These are phyloP conservation scores for Phytophthora brassicae DNA, from an alignment of 352 stramenopile genomes.

Conservation along the genomic window DNA sequence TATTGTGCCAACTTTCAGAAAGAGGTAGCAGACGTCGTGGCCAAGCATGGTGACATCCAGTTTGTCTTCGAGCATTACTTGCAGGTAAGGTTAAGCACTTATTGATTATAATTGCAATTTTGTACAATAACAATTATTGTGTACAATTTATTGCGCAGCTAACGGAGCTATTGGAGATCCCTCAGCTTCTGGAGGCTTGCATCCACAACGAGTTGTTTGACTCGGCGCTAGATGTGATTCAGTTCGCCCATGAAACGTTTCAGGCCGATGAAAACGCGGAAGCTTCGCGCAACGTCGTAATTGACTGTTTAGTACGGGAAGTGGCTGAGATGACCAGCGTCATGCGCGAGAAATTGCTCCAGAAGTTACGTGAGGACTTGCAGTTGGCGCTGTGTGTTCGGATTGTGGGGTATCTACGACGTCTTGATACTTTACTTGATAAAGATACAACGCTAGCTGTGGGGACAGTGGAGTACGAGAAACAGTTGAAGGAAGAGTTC, in stretches of 20 bases:
- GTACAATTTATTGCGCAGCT: constrained; percentile 54
- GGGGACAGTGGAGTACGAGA: constrained; percentile 65
- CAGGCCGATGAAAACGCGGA: constrained; percentile 29
- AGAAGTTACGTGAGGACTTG: constrained; percentile 83
- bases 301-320: constrained; percentile 66
- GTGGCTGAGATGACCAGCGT: constrained; percentile 62
- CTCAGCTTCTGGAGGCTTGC: constrained; percentile 96
- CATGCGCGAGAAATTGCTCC: constrained; percentile 75
- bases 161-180: constrained; percentile 97
- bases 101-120: too few species aligned
- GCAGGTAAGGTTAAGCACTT: constrained; percentile 36
- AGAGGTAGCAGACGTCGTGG: constrained; percentile 57
- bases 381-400: constrained; percentile 80
- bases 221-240: constrained; percentile 94
- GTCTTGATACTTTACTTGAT: constrained; percentile 55
- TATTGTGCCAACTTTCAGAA: constrained; percentile 55
- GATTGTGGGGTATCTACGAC: constrained; percentile 76
- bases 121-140: constrained; percentile 4
- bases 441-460: constrained; percentile 19
- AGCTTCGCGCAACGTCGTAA: constrained; percentile 53
- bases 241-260: constrained; percentile 87
- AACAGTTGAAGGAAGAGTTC: constrained; percentile 86
- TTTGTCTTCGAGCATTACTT: constrained; percentile 92
- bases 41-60: constrained; percentile 81
- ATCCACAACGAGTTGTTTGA: constrained; percentile 96